Evolutionary conservation across 768 basidiomycete genomes (phyloP).

Genomic region (Phaffia australis): DNA sequence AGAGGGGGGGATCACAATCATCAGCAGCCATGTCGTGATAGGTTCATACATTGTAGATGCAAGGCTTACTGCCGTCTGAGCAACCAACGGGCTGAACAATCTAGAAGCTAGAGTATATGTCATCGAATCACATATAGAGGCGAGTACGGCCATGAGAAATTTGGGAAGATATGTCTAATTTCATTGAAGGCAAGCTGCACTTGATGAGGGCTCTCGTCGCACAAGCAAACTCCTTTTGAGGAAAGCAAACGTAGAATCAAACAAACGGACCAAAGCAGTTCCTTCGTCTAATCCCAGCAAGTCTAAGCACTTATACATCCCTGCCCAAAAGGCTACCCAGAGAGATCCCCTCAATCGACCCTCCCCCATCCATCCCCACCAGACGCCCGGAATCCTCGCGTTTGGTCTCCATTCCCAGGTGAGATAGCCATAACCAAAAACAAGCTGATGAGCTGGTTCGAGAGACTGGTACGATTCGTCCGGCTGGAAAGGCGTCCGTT

Average conservation of each 20-base stretch:
- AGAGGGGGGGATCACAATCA: conserved; percentile 1
- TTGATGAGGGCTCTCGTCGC: no score
- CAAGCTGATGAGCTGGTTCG: conserved; percentile 76
- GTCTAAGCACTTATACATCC: conserved; percentile 3
- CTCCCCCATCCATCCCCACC: conserved; percentile 24
- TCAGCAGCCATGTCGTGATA: not conserved
- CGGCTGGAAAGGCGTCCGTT: conserved; percentile 84
- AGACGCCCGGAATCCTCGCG: not conserved
- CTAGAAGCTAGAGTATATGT: conserved; percentile 52
- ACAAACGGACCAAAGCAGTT: no score
- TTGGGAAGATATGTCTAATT: conserved; percentile 15
- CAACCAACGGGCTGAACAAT: conserved; percentile 51
- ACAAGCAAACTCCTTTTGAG: no score
- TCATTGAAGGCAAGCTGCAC: no score
- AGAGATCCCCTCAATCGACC: conserved; percentile 11
- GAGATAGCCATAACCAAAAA: conserved; percentile 63
- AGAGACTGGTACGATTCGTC: conserved; percentile 94
- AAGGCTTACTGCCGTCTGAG: conserved; percentile 53
- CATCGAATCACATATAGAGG: conserved; percentile 69
- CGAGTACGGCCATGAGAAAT: conserved; percentile 34
- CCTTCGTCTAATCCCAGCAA: not conserved
- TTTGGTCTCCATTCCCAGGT: conserved; percentile 83
- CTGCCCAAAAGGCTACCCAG: conserved; percentile 23
- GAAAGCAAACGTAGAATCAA: no score
- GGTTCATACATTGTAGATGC: not conserved